A percentile compares a stretch with the other conserved stretches of the same genome.
Evolutionary conservation across 2,329 filamentous ascomycete genomes (phyloP).

Genomic region (Lasiodiplodia theobromae): DNA sequence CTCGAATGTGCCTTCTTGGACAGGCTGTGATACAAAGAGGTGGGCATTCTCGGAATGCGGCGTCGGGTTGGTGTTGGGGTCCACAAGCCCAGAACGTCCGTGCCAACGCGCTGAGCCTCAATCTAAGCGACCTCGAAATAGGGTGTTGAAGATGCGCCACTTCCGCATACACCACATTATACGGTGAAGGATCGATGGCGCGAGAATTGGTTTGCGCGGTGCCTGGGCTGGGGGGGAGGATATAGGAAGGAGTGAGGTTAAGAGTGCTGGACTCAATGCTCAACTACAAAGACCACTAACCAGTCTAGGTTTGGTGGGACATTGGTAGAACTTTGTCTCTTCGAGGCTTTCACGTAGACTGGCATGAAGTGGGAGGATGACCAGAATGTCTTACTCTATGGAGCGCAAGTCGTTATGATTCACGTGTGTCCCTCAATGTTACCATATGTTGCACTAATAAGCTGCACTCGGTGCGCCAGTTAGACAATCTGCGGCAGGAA

Average conservation of each 20-base stretch:
- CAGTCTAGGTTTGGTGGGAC: background rate
- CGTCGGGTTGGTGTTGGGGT: slow-evolving; percentile 23
- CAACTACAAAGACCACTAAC: background rate
- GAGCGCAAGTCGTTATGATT: background rate
- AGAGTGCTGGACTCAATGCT: background rate
- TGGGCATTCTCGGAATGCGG: slow-evolving; percentile 12
- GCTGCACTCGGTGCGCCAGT: background rate
- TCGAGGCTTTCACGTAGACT: background rate
- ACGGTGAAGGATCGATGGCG: background rate
- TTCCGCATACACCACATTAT: background rate
- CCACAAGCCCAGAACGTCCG: background rate
- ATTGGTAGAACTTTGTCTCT: background rate
- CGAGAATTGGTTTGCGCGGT: background rate
- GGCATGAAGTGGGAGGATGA: background rate
- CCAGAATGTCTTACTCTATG: background rate
- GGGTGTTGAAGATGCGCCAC: background rate
- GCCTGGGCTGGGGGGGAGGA: background rate
- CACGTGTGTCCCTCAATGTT: background rate
- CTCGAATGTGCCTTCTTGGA: background rate
- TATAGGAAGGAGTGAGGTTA: background rate
- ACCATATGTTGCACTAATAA: background rate
- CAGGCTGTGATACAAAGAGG: slow-evolving; percentile 4
- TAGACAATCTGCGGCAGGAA: background rate
- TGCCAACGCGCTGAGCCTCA: background rate
- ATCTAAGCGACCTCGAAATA: background rate